Base-by-base conservation (phyloP, 371 early-diverging fungal genomes). In the Basidiobolus meristosporus region DNA sequence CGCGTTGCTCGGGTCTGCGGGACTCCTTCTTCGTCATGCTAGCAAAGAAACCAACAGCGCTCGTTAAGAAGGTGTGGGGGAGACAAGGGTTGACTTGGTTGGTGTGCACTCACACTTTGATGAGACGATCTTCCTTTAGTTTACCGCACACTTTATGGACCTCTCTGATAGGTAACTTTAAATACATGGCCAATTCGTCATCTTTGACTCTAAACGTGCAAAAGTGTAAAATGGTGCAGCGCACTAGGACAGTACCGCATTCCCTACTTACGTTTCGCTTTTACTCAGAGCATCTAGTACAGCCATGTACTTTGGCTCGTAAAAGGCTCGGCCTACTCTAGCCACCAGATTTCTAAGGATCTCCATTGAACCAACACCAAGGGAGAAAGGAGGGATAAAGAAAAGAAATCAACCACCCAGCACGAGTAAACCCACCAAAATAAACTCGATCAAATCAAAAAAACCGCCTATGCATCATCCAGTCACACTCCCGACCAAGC, bases 261-360 rank as follows among this genome's bases (percentile, higher is more conserved):
- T 30, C 9, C 18, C 16, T 12, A 41, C 53, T 47, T 54, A 56
- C 59, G 50, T 56, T 62, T 69, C 68, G 52, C 62, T 46, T 56
- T 62, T 60, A 43, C 68, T 71, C 19, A 91, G 68, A 23, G 77
- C 65, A 59, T 87, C 87, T 45, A 91, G 57, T 26, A 86, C 77
- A 34, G 84, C 69, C 48, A 88, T 73, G 39, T 71, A 74, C 40
- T 66, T 63, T 7, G 79, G 75, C 47, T 79, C 73, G 54, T 86
- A 89, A 52, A 84, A 91, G 2, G 84, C 82, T 32, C 90, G 70
- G 4, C 77, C 78, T 14, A 91, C 86, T 47, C 79, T 60, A 38
- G 70, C 64, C 28, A 89, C 82, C 26, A 91, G 68, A 26, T 67
- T 60, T 49, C 68, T 71, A 9, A 82, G 68, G 14, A 77, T 60